phyloP scores from a whole-genome alignment of 768 basidiomycete species.

The Scleroderma bovista region DNA sequence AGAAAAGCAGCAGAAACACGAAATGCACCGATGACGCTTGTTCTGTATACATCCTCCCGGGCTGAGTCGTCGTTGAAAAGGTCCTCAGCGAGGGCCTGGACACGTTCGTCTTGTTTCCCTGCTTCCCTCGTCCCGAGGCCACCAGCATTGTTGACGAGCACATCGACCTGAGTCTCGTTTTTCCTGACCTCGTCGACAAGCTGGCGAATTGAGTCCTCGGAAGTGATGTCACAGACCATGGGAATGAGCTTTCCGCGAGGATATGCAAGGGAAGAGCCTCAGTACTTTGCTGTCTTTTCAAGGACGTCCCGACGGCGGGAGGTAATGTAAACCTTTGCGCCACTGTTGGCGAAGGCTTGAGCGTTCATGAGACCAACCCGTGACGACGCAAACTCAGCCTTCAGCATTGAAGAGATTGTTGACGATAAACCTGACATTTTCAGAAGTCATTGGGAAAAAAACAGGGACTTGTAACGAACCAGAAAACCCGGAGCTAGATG shows the following conservation, averaged over 20 bases:
- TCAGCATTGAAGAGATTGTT: conserved; percentile 5
- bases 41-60: conserved; percentile 27
- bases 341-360: conserved; percentile 36
- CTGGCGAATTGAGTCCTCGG: conserved; percentile 23
- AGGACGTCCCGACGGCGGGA: conserved; percentile 31
- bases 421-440: neutral
- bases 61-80: conserved; percentile 23
- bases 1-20: conserved; percentile 42
- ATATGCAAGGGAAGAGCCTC: conserved; percentile 21
- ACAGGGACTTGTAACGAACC: too few species aligned
- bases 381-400: conserved; percentile 43
- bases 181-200: conserved; percentile 11
- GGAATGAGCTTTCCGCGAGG: conserved; percentile 27
- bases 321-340: conserved; percentile 38
- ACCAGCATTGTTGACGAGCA: conserved; percentile 74
- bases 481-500: neutral
- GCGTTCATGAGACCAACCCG: conserved; percentile 48
- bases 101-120: conserved; percentile 25
- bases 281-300: conserved; percentile 17
- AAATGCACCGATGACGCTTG: conserved; percentile 32
- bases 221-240: conserved; percentile 8
- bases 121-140: conserved; percentile 29
- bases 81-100: conserved; percentile 19
- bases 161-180: conserved; percentile 40
- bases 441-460: neutral